Conservation (phyloP, 2,329 filamentous ascomycete genomes). For the Pyrenochaeta sp. region DNA sequence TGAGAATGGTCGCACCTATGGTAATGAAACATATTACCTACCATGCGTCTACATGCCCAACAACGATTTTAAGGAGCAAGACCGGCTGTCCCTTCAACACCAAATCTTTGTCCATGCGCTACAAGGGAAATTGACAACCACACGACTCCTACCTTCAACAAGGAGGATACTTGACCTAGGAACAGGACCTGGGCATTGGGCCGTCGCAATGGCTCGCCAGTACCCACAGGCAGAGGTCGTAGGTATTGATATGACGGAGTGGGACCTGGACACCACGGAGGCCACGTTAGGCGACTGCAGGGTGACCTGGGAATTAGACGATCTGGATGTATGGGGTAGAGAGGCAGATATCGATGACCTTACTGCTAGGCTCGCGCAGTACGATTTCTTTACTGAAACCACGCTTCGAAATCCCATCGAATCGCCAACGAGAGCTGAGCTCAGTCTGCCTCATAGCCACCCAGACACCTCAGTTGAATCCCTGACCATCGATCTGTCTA, state of each 20-base stretch:
- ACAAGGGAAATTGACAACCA: slow-evolving; percentile 48
- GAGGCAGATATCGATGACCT: slow-evolving; percentile 40
- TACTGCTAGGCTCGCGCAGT: slow-evolving; percentile 27
- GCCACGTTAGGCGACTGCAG: slow-evolving; percentile 37
- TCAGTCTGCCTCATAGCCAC: slow-evolving; percentile 8
- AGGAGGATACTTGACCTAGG: slow-evolving; percentile 53
- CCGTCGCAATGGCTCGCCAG: slow-evolving; percentile 55
- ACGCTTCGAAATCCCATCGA: slow-evolving; percentile 30
- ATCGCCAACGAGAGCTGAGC: slow-evolving; percentile 12
- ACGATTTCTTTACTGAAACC: slow-evolving; percentile 35
- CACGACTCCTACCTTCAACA: slow-evolving; percentile 33
- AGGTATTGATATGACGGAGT: slow-evolving; percentile 58
- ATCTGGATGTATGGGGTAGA: slow-evolving; percentile 46
- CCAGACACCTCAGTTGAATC: slow-evolving; percentile 29
- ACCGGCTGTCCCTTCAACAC: slow-evolving; percentile 68
- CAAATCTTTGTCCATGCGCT: slow-evolving; percentile 64
- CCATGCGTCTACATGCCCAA: slow-evolving; percentile 57
- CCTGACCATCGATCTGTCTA: slow-evolving; percentile 32
- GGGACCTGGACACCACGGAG: slow-evolving; percentile 61
- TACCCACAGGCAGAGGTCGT: slow-evolving; percentile 58
- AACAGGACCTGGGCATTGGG: slow-evolving; percentile 61
- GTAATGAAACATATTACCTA: slow-evolving; percentile 70
- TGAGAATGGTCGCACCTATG: slow-evolving; percentile 69
- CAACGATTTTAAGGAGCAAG: slow-evolving; percentile 68
- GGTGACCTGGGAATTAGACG: slow-evolving; percentile 50